These are phyloP conservation scores for Schizophyllum amplum DNA, from an alignment of 1,284 basidiomycete genomes.

Conservation along the genomic window DNA sequence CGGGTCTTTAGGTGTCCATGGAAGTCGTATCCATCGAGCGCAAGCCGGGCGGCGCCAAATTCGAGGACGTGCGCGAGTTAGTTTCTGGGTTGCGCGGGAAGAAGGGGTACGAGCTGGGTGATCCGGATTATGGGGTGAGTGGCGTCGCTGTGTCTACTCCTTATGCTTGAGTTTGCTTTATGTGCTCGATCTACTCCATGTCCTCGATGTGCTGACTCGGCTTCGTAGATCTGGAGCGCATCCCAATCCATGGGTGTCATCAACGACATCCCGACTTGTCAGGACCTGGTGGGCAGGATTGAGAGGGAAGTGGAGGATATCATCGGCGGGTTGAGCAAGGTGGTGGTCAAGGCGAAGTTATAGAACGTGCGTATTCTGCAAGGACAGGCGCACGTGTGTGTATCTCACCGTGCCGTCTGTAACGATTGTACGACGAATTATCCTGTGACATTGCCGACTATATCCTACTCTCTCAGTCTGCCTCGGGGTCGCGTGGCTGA, in stretches of 20 bases:
- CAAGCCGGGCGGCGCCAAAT: slow-evolving; percentile 79
- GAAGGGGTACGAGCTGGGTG: slow-evolving; percentile 79
- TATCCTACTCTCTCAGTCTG: too few relatives aligned
- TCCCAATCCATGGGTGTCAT: slow-evolving; percentile 62
- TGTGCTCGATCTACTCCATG: too few relatives aligned
- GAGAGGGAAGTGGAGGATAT: slow-evolving; percentile 74
- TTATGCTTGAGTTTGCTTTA: too few relatives aligned
- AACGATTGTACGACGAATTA: too few relatives aligned
- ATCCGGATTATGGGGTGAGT: slow-evolving; percentile 87
- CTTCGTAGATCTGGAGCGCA: slow-evolving; percentile 23
- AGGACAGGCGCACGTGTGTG: too few relatives aligned
- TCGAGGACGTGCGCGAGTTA: slow-evolving; percentile 77
- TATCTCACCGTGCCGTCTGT: too few relatives aligned
- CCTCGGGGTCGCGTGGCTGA: too few relatives aligned
- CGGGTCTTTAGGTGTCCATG: slow-evolving; percentile 58
- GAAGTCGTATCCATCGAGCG: slow-evolving; percentile 81
- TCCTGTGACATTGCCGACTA: too few relatives aligned
- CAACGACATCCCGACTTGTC: slow-evolving; percentile 81
- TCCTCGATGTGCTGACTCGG: not conserved
- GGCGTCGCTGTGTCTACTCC: slow-evolving; percentile 56
- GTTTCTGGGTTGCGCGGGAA: slow-evolving; percentile 77
- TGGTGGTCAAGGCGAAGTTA: slow-evolving; percentile 38
- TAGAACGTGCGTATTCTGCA: slow-evolving; percentile 21
- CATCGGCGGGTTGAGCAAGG: slow-evolving; percentile 44
- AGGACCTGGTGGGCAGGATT: slow-evolving; percentile 63